These are phyloP conservation scores for Pythium monospermum DNA, from an alignment of 352 stramenopile species.

Conservation along the genomic window DNA sequence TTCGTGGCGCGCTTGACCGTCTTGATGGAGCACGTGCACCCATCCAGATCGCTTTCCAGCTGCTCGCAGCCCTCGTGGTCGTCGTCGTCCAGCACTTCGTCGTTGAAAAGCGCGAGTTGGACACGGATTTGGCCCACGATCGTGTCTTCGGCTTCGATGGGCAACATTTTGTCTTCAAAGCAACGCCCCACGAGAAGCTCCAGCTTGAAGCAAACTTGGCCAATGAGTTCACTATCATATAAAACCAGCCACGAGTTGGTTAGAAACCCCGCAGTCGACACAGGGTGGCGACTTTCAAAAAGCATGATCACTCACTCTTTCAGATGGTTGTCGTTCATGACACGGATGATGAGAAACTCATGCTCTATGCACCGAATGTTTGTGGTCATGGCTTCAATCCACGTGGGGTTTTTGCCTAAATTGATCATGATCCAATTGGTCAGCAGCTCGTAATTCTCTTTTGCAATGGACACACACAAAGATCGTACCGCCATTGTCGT, in stretches of 20 bases:
- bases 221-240: slow-evolving; percentile 57
- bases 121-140: slow-evolving; percentile 71
- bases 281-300: not conserved
- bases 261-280: not conserved
- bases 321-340: slow-evolving; percentile 79
- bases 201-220: slow-evolving; percentile 59
- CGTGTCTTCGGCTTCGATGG: slow-evolving; percentile 66
- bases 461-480: too few relatives aligned
- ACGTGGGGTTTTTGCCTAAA: slow-evolving; percentile 67
- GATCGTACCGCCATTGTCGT: slow-evolving; percentile 71
- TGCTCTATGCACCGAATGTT: slow-evolving; percentile 74
- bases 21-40: slow-evolving; percentile 42
- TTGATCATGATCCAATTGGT: not conserved
- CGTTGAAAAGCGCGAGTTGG: slow-evolving; percentile 73
- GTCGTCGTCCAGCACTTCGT: slow-evolving; percentile 66
- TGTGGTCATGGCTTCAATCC: slow-evolving; percentile 61
- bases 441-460: slow-evolving; percentile 28
- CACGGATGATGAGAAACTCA: slow-evolving; percentile 68
- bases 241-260: too few relatives aligned
- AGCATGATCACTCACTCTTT: slow-evolving; percentile 59
- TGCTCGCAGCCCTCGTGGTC: slow-evolving; percentile 21
- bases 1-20: slow-evolving; percentile 53
- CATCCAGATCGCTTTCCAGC: slow-evolving; percentile 53
- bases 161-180: slow-evolving; percentile 72
- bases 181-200: slow-evolving; percentile 58